Evolutionary conservation across 2,329 filamentous ascomycete species (phyloP), one percentile per base, ranked within the genome.

Genomic region (Hansfordia pulvinata): DNA sequence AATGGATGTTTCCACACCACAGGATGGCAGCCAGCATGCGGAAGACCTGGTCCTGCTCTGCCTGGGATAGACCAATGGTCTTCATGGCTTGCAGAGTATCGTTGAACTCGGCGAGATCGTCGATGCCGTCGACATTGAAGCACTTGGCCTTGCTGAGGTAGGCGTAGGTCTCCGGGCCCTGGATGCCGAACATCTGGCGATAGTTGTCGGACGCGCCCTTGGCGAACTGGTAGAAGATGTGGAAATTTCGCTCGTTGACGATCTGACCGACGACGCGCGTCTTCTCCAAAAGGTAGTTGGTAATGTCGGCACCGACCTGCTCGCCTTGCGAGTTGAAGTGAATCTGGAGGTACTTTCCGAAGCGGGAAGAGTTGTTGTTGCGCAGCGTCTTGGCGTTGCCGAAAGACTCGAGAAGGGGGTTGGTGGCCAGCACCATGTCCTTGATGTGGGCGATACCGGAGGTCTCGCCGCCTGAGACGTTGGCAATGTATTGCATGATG

Each of bases 401-500:
- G 44, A 98, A 98, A 1, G 88, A 94, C 56, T 98, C 90, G 12
- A 98, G 73, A 38, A 98, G 59, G 25, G 90, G 90, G 54, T 98
- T 98, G 33, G 90, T 98, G 48, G 90, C 90, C 56, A 96, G 69
- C 54, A 96, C 88, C 88, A 96, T 98, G 57, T 98, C 86, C 64
- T 96, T 98, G 52, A 90, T 93, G 54, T 93, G 73, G 56, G 96
- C 79, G 49, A 96, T 94, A 27, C 86, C 84, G 31, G 79, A 80
- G 40, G 83, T 76, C 38, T 63, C 62, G 36, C 85, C 84, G 21
- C 85, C 86, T 2, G 90, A 96, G 7, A 96, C 88, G 50, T 78
- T 96, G 39, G 90, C 90, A 52, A 98, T 96, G 58, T 98, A 98
- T 58, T 98, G 90, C 88, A 98, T 98, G 46, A 98, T 81, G 43